A percentile compares a stretch with the other conserved stretches of the same genome.
Evolutionary conservation across 2,329 filamentous ascomycete genomes (phyloP).

Genomic region (Fusarium secorum): DNA sequence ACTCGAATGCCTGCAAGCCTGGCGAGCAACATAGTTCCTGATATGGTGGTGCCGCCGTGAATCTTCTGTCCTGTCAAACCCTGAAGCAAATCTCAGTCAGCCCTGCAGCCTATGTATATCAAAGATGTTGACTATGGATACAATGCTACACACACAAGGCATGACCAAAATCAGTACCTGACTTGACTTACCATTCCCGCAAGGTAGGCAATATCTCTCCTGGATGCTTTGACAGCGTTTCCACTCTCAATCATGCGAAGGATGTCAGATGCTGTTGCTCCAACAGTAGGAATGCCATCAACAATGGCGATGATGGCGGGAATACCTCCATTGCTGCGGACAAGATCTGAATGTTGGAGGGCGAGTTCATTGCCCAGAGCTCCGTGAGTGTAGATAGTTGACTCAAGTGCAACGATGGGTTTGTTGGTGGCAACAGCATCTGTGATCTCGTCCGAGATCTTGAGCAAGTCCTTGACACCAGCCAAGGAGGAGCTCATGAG

Average conservation of each 20-base stretch:
- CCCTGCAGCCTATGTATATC: neutral
- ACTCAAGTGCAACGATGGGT: slow-evolving; percentile 92
- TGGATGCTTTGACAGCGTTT: slow-evolving; percentile 81
- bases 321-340: slow-evolving; percentile 81
- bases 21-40: slow-evolving; percentile 91
- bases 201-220: slow-evolving; percentile 85
- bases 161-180: neutral
- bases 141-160: neutral
- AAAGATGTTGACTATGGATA: neutral
- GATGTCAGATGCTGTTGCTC: slow-evolving; percentile 76
- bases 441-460: slow-evolving; percentile 81
- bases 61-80: slow-evolving; percentile 61
- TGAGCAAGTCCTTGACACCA: slow-evolving; percentile 60
- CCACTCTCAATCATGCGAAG: slow-evolving; percentile 72
- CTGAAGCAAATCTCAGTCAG: slow-evolving; percentile 23
- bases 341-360: slow-evolving; percentile 83
- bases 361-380: slow-evolving; percentile 75
- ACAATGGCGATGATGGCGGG: slow-evolving; percentile 92
- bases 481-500: slow-evolving; percentile 36
- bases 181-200: slow-evolving; percentile 70
- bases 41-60: slow-evolving; percentile 91
- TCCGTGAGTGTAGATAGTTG: slow-evolving; percentile 96
- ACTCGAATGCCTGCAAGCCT: slow-evolving; percentile 86
- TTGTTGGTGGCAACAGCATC: slow-evolving; percentile 77
- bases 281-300: slow-evolving; percentile 82